Evolutionary conservation across 2,329 filamentous ascomycete species (phyloP).

Genomic region (Neofusicoccum laricinum): DNA sequence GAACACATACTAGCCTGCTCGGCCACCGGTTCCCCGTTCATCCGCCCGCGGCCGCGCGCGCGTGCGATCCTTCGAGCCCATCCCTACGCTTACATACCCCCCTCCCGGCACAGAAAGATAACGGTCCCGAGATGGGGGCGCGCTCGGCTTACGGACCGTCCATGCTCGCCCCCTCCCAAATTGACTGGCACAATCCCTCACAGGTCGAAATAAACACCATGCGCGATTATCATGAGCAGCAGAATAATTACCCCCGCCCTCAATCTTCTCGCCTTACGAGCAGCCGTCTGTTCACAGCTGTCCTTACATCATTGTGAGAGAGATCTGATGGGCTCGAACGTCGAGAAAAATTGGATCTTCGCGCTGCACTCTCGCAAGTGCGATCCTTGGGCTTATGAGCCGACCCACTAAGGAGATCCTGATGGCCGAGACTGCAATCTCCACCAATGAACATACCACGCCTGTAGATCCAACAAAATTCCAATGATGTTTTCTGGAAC

Average conservation of each 20-base stretch:
- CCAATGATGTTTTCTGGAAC: neutral
- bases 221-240: neutral
- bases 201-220: neutral
- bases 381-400: slow-evolving; percentile 6
- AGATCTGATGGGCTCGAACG: neutral
- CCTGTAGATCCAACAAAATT: neutral
- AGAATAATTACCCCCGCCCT: no score
- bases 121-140: neutral
- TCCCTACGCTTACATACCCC: no score
- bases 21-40: neutral
- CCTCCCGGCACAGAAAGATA: neutral
- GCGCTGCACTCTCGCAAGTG: neutral
- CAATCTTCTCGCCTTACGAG: no score
- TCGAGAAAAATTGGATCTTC: neutral
- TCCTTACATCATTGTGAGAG: no score
- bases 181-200: no score
- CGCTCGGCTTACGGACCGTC: neutral
- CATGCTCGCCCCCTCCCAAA: no score
- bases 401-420: neutral
- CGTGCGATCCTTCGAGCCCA: neutral
- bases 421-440: neutral
- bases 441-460: neutral
- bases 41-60: neutral
- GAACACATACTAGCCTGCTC: neutral
- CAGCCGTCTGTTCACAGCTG: no score